phyloP scores from a whole-genome alignment of 2,329 filamentous ascomycete species.

The Byssothecium circinans region DNA sequence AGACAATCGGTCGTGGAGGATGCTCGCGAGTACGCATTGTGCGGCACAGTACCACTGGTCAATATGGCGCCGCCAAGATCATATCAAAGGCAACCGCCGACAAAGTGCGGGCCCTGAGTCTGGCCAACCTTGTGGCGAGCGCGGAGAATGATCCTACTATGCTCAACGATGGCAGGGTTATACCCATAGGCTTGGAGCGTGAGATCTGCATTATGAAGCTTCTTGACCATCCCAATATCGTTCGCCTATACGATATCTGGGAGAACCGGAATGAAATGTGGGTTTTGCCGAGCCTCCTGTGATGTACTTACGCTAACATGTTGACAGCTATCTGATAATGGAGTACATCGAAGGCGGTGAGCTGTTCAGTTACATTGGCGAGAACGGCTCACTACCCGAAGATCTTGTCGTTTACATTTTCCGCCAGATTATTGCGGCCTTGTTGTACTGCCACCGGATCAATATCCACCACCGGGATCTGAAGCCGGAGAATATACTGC shows the following conservation, averaged over 20 bases:
- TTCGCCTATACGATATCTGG: slow-evolving; percentile 95
- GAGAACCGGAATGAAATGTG: slow-evolving; percentile 95
- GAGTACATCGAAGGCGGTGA: slow-evolving; percentile 87
- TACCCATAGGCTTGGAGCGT: slow-evolving; percentile 86
- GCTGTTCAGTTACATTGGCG: slow-evolving; percentile 82
- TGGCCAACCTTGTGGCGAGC: slow-evolving; percentile 78
- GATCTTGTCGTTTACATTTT: slow-evolving; percentile 82
- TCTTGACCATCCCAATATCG: slow-evolving; percentile 91
- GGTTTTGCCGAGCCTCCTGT: slow-evolving; percentile 38
- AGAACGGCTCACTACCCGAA: slow-evolving; percentile 73
- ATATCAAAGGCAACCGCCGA: slow-evolving; percentile 79
- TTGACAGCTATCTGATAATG: slow-evolving; percentile 80
- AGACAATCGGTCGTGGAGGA: slow-evolving; percentile 84
- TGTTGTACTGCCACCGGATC: slow-evolving; percentile 91
- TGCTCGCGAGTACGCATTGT: slow-evolving; percentile 86
- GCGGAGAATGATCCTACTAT: slow-evolving; percentile 60
- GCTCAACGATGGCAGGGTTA: slow-evolving; percentile 63
- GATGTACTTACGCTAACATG: slow-evolving; percentile 19
- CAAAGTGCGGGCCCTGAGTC: slow-evolving; percentile 80
- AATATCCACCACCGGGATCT: slow-evolving; percentile 95
- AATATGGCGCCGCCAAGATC: slow-evolving; percentile 92
- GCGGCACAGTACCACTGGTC: slow-evolving; percentile 74
- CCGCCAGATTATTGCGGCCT: slow-evolving; percentile 86
- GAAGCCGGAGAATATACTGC: slow-evolving; percentile 94
- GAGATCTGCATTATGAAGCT: slow-evolving; percentile 98